Evolutionary conservation across 495 filamentous ascomycete species (phyloP).

Genomic region (Bacidia gigantensis): DNA sequence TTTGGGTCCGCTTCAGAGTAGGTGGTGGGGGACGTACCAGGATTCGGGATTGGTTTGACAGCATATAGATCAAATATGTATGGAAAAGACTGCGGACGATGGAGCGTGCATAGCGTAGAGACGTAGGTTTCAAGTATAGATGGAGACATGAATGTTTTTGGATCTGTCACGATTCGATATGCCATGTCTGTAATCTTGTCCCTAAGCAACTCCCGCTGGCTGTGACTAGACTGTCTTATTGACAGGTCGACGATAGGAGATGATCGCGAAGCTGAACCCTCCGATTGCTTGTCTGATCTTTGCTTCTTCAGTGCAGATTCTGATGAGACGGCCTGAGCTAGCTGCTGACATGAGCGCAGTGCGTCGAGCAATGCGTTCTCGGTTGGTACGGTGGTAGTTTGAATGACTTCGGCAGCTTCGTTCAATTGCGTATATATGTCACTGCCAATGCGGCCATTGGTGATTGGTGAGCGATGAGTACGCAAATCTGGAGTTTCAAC

Average conservation of each 20-base stretch:
- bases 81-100: slow-evolving; percentile 58
- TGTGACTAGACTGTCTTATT: slow-evolving; percentile 10
- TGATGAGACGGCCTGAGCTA: slow-evolving; percentile 24
- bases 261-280: too few species aligned
- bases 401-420: slow-evolving; percentile 9
- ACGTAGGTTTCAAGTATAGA: slow-evolving; percentile 56
- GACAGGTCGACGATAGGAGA: slow-evolving; percentile 20
- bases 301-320: background rate
- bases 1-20: slow-evolving; percentile 53
- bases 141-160: slow-evolving; percentile 70
- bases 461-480: background rate
- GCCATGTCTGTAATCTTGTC: slow-evolving; percentile 39
- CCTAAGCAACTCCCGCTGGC: slow-evolving; percentile 17
- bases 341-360: slow-evolving; percentile 31
- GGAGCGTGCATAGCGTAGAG: slow-evolving; percentile 53
- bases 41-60: slow-evolving; percentile 59
- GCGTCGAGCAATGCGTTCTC: slow-evolving; percentile 28
- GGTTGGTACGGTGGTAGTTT: slow-evolving; percentile 26
- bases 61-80: slow-evolving; percentile 71
- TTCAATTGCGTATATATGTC: slow-evolving; percentile 1
- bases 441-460: background rate
- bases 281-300: slow-evolving; percentile 30
- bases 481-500: background rate
- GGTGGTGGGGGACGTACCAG: slow-evolving; percentile 40
- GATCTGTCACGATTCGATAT: slow-evolving; percentile 54